Evolutionary conservation across 2,329 filamentous ascomycete species (phyloP), one percentile per base, ranked within the genome.

Genomic region (Triangularia setosa): DNA sequence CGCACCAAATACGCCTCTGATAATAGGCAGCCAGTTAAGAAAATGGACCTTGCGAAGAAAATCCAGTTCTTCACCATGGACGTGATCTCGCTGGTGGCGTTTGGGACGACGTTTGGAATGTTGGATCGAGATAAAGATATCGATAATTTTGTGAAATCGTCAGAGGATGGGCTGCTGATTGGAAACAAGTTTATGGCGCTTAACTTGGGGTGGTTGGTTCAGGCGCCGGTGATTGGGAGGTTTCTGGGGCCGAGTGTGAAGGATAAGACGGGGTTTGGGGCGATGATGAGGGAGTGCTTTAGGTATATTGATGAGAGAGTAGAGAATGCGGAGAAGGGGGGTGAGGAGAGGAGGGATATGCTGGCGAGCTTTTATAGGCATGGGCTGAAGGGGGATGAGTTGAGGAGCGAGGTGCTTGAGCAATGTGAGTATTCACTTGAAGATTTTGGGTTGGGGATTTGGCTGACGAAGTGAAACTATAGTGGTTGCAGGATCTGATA

Each of bases 31-130:
- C 21, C 28, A 16, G 79, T 80, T 40, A 72, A 79, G 3, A 21
- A 21, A 8, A 75, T 85, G 71, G 82, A 86, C 69, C 70, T 82
- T 52, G 78, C 78, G 23, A 72, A 74, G 25, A 82, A 83, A 64
- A 77, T 80, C 4, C 81, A 83, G 48, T 85, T 78, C 74, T 80
- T 86, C 63, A 83, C 83, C 0, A 74, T 87, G 14, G 85, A 87
- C 66, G 79, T 86, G 48, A 84, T 87, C 67, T 82, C 79, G 48
- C 78, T 80, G 58, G 70, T 87, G 16, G 81, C 81, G 0, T 80
- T 85, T 33, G 84, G 83, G 23, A 70, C 79, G 35, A 70, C 78
- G 0, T 83, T 85, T 66, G 83, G 82, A 14, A 81, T 80, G 68
- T 69, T 85, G 0, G 75, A 76, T 18, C 69, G 74, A 4, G 80